Evolutionary conservation across 108 stramenopile species (phyloP).

Genomic region (Cylindrotheca closterium): DNA sequence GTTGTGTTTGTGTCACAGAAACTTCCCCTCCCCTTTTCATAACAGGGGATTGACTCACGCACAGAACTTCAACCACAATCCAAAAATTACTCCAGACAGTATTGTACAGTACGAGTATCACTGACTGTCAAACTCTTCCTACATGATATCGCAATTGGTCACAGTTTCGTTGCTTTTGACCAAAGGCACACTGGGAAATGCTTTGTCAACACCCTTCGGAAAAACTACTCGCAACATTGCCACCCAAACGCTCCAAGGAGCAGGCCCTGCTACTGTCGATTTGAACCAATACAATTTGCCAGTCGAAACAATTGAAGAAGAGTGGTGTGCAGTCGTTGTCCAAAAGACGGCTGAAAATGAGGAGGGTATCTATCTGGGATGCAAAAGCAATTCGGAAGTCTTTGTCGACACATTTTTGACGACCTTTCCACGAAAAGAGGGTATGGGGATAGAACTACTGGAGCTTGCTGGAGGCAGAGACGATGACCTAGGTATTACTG

Average conservation of each 20-base stretch:
- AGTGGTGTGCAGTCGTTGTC: constrained; percentile 60
- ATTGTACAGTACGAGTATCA: too few species aligned
- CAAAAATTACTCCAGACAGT: too few species aligned
- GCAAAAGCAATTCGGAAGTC: constrained; percentile 38
- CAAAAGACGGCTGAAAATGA: constrained; percentile 33
- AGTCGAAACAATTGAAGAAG: constrained; percentile 28
- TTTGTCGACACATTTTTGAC: constrained; percentile 47
- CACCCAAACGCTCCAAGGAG: constrained; percentile 36
- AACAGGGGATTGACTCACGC: too few species aligned
- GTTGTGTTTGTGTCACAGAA: too few species aligned
- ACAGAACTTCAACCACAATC: too few species aligned
- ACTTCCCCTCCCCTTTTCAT: too few species aligned
- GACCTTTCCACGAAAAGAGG: constrained; percentile 45
- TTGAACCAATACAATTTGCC: constrained; percentile 69
- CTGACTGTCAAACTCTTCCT: too few species aligned
- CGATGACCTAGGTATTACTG: constrained; percentile 76
- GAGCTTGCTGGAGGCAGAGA: constrained; percentile 71
- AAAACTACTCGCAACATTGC: constrained; percentile 34
- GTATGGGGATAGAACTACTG: constrained; percentile 56
- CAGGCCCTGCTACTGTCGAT: constrained; percentile 44
- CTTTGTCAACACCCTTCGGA: constrained; percentile 19
- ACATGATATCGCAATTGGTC: too few species aligned
- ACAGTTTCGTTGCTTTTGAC: too few species aligned
- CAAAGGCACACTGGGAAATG: too few species aligned
- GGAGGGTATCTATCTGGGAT: constrained; percentile 42